Evolutionary conservation across 306 rosid species (phyloP).

Genomic region (Cucumis hystrix): DNA sequence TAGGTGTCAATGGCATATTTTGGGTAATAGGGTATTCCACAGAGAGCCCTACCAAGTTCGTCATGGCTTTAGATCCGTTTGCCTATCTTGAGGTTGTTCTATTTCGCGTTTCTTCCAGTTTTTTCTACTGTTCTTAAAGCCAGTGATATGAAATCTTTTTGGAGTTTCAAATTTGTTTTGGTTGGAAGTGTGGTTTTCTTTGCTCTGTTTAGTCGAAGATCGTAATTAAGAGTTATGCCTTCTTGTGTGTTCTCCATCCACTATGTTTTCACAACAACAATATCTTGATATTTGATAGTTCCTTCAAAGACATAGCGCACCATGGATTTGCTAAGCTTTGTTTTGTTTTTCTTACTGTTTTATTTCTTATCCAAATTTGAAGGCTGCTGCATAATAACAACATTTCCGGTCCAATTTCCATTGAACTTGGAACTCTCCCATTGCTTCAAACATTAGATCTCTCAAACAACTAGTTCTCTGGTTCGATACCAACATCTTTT

Average conservation of each 20-base stretch:
- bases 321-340: not conserved
- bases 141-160: not conserved
- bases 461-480: constrained; percentile 66
- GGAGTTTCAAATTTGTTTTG: not conserved
- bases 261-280: constrained; percentile 1
- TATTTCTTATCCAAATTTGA: constrained; percentile 10
- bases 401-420: constrained; percentile 64
- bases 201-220: not conserved
- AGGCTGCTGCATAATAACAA: constrained; percentile 86
- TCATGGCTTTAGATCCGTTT: too few relatives aligned
- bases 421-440: constrained; percentile 51
- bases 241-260: not conserved
- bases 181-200: not conserved
- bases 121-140: not conserved
- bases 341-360: constrained; percentile 4
- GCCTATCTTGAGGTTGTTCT: too few relatives aligned
- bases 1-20: constrained; percentile 62
- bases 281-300: not conserved
- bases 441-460: constrained; percentile 84
- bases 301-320: not conserved
- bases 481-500: constrained; percentile 43
- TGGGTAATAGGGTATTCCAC: constrained; percentile 95
- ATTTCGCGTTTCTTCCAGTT: too few relatives aligned
- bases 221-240: not conserved
- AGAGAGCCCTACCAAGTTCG: too few relatives aligned